Base-by-base conservation (phyloP, 176 grass and related monocot genomes). In the Eleusine indica region DNA sequence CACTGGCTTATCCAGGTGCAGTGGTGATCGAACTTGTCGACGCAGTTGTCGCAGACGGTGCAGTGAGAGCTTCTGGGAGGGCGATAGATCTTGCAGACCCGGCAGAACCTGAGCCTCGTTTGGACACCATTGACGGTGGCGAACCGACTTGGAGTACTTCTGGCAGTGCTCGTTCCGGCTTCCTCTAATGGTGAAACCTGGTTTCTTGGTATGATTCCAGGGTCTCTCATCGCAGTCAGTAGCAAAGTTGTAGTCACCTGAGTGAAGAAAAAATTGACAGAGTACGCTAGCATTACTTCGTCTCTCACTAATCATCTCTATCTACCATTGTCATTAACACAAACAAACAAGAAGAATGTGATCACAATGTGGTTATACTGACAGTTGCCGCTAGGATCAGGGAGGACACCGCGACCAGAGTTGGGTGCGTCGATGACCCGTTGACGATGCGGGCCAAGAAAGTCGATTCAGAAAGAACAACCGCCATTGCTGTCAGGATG, bases 11-110 rank as follows among this genome's bases (percentile, higher is more conserved):
- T 91, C 91, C 86, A 91, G 38, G 86, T 79, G 79, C 89, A 90
- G 57, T 97, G 94, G 62, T 94, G 94, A 57, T 94, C 89, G 15
- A 97, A 97, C 71, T 84, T 91, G 40, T 94, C 74, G 9, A 94
- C 75, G 39, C 87, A 93, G 64, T 91, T 97, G 86, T 93, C 91
- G 64, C 94, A 89, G 17, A 93, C 75, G 25, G 47, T 47, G 39
- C 94, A 93, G 76, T 97, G 91, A 58, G 71, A 74, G 64, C 94
- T 93, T 52, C 91, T 90, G 9, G 89, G 89, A 3, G 86, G 83
- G 4, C 91, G 62, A 46, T 81, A 70, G 42, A 89, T 91, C 6
- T 80, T 75, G 43, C 91, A 96, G 51, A 87, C 86, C 62, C 63
- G 85, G 76, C 94, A 89, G 17, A 89, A 87, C 30, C 89, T 86